Percentiles rank a stretch among this genome's conserved stretches.
Conservation (phyloP, 106 monocot species). For the Allium fistulosum region DNA sequence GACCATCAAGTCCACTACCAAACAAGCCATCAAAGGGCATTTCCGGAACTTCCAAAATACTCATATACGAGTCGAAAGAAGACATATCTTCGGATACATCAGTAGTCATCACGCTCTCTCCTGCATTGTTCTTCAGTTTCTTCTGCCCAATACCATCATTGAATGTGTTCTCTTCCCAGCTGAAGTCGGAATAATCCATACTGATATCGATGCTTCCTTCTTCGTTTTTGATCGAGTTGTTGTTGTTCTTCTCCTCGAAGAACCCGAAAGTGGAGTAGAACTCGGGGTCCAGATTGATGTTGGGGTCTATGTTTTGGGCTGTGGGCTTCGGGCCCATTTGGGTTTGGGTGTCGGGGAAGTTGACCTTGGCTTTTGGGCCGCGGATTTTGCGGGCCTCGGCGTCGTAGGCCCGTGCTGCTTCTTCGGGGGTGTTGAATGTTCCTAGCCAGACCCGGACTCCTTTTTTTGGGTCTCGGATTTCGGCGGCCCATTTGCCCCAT, state of each 20-base stretch:
- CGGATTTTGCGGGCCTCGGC: constrained; percentile 50
- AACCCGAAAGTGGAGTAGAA: constrained; percentile 15
- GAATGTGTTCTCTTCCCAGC: constrained; percentile 6
- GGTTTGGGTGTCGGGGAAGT: constrained; percentile 28
- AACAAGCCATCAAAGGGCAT: constrained; percentile 31
- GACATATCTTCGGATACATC: constrained; percentile 33
- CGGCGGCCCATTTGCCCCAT: constrained; percentile 79
- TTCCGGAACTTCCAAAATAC: constrained; percentile 26
- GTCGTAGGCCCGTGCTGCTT: constrained; percentile 63
- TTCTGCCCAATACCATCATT: constrained; percentile 13
- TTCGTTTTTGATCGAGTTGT: constrained; percentile 15
- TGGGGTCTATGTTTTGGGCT: constrained; percentile 3
- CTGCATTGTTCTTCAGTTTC: constrained; percentile 37
- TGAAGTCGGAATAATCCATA: constrained; percentile 22
- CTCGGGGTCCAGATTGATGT: constrained; percentile 2
- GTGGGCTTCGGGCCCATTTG: background rate
- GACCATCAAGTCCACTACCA: constrained; percentile 16
- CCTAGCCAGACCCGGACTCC: constrained; percentile 69
- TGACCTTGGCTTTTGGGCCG: constrained; percentile 63
- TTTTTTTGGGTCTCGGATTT: constrained; percentile 61
- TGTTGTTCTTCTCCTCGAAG: constrained; percentile 11
- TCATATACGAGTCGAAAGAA: constrained; percentile 36
- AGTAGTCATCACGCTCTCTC: constrained; percentile 11
- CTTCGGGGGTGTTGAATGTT: constrained; percentile 55
- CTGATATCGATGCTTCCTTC: constrained; percentile 23